phyloP scores from a whole-genome alignment of 305 asterid species.

The Salvia sclarea region DNA sequence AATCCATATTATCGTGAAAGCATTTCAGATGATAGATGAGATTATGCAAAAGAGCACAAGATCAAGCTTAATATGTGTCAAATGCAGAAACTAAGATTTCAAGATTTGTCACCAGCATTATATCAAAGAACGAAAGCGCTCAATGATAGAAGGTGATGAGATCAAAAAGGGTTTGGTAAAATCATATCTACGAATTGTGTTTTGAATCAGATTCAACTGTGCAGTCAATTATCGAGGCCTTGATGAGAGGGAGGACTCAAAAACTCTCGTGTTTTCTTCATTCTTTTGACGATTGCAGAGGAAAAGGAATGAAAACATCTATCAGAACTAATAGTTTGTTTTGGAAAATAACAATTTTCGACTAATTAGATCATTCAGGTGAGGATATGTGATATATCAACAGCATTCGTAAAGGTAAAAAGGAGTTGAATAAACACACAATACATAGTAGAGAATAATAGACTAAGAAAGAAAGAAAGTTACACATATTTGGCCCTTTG shows the following conservation, averaged over 20 bases:
- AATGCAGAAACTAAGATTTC: too few relatives aligned
- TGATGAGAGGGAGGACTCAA: not conserved
- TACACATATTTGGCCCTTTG: conserved; percentile 77
- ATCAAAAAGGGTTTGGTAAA: not conserved
- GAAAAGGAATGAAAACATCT: not conserved
- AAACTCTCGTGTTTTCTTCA: not conserved
- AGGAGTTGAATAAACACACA: not conserved
- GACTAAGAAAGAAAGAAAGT: conserved; percentile 17
- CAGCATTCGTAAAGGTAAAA: too few relatives aligned
- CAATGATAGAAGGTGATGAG: not conserved
- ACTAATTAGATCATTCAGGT: not conserved
- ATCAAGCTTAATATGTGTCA: too few relatives aligned
- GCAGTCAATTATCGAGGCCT: not conserved
- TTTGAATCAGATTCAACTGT: not conserved
- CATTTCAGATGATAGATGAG: not conserved
- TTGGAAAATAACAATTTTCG: not conserved
- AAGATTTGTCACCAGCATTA: not conserved
- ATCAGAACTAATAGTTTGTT: not conserved
- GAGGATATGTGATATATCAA: not conserved
- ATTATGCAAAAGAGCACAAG: not conserved
- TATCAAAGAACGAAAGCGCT: not conserved
- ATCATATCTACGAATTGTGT: not conserved
- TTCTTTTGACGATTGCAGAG: not conserved
- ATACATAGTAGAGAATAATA: not conserved
- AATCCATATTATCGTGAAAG: not conserved